A percentile compares a stretch with the other conserved stretches of the same genome.
phyloP scores from a whole-genome alignment of 352 stramenopile species.

The Aphanomyces euteiches region DNA sequence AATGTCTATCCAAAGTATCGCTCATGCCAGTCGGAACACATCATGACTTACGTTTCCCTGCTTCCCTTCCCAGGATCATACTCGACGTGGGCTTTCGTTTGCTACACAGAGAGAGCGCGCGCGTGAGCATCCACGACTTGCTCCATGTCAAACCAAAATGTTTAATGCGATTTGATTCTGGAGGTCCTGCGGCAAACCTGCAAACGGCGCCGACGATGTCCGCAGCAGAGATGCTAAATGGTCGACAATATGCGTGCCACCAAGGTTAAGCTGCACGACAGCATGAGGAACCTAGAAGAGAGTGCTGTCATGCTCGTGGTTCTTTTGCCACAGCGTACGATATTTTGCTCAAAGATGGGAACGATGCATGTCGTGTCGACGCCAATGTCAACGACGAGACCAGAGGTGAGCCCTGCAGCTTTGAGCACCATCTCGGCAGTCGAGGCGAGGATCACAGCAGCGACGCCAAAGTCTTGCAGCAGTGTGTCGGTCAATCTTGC shows the following conservation, averaged over 20 bases:
- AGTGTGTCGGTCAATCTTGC: not conserved
- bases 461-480: conserved; percentile 14
- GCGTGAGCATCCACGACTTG: not conserved
- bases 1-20: not conserved
- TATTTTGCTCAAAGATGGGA: conserved; percentile 19
- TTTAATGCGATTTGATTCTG: not conserved
- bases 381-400: conserved; percentile 25
- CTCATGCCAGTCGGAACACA: too few relatives aligned
- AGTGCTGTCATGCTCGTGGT: too few relatives aligned
- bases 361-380: conserved; percentile 17
- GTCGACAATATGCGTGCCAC: not conserved
- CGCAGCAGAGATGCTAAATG: not conserved
- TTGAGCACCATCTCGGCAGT: conserved; percentile 15
- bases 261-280: not conserved
- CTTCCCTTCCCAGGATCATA: not conserved
- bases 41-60: too few relatives aligned
- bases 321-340: not conserved
- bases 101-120: not conserved
- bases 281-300: conserved; percentile 16
- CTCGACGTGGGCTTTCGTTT: conserved; percentile 12
- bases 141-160: not conserved
- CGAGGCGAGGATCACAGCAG: conserved; percentile 3
- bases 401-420: not conserved
- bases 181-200: not conserved
- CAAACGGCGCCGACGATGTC: conserved; percentile 5